Evolutionary conservation across 176 grass and related monocot species (phyloP), one percentile per base, ranked within the genome.

Genomic region (Tillandsia leiboldiana): DNA sequence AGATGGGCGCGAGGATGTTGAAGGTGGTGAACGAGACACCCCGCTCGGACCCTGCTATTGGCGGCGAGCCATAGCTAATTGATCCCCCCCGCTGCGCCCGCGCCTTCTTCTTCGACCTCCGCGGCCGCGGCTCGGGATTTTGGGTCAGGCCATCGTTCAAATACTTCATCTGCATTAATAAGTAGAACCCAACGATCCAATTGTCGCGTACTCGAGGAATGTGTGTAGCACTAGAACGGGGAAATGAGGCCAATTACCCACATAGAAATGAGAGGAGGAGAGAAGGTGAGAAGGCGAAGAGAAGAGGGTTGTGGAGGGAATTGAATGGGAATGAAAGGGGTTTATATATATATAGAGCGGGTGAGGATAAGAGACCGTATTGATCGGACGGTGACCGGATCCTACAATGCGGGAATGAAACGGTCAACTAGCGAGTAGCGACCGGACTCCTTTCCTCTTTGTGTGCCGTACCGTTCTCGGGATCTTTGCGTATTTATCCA

Each of bases 1-100:
- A 86, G 51, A 86, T 86, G 28, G 83, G 83, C 17, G 83, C 83
- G 51, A 86, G 73, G 73, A 86, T 86, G 83, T 86, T 86, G 83
- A 86, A 86, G 66, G 83, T 86, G 48, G 83, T 86, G 22, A 78
- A 86, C n/a, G 83, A 86, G 27, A 86, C 6, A 0, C 56, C 57
- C 15, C n/a, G 64, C 12, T 77, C 52, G 8, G 75, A 69, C 12
- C 10, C 66, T 6, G 33, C 33, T 42, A 42, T 42, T 3, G 33
- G 61, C 63, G 49, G 61, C 61, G 70, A 67, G 50, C 18, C 12
- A 26, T 68, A 11, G 15, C 50, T 68, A 59, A 12, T 68, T 29
- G 69, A 26, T 48, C 65, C 69, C 1, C 51, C 69, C n/a, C 24
- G 28, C 1, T 54, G 64, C 29, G 64, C 27, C 51, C 14, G 14